Evolutionary conservation across 1,284 basidiomycete species (phyloP), one percentile per base, ranked within the genome.

Genomic region (Kalmanozyma brasiliensis): DNA sequence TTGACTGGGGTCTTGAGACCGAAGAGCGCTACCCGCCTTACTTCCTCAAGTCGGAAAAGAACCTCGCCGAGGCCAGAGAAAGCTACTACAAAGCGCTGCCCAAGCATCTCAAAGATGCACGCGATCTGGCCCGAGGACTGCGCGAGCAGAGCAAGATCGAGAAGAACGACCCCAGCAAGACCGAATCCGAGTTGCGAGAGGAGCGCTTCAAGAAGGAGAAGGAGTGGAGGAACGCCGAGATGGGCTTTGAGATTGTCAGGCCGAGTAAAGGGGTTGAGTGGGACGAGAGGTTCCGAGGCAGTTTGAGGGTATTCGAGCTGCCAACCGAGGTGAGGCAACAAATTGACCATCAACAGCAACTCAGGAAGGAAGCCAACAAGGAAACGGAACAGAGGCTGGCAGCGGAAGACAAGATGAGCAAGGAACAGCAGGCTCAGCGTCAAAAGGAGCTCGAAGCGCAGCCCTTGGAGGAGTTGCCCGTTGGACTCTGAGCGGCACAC

Each of bases 131-230:
- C 3, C 86, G 88, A 6, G 89, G 92, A 2, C 87, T 87, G 38
- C 86, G 93, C n/a, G 90, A 94, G 76, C 88, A 90, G 16, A 94
- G 91, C 8, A 90, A 91, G 78, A 90, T 91, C 56, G 94, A 98
- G 84, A 82, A 85, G 60, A 87, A 87, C 38, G 88, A 91, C 73
- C 91, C 92, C 3, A 92, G 94, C 7, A 89, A 88, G 33, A 93
- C 90, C 2, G 92, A 98, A 83, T 88, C 91, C 22, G 91, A 95
- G 77, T 85, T 97, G 90, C 59, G 71, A n/a, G 63, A 73, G 35
- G 66, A 78, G 43, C 57, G 80, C 8, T 74, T 82, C 51, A 64
- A 90, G 83, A 94, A 93, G 84, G 94, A 97, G 85, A 83, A 88
- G 72, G 86, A 89, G 67, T 97, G 94, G 94, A 86, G 87, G 47